Evolutionary conservation across 345 rosid species (phyloP), one percentile per base, ranked within the genome.

Genomic region (Abelmoschus esculentus): DNA sequence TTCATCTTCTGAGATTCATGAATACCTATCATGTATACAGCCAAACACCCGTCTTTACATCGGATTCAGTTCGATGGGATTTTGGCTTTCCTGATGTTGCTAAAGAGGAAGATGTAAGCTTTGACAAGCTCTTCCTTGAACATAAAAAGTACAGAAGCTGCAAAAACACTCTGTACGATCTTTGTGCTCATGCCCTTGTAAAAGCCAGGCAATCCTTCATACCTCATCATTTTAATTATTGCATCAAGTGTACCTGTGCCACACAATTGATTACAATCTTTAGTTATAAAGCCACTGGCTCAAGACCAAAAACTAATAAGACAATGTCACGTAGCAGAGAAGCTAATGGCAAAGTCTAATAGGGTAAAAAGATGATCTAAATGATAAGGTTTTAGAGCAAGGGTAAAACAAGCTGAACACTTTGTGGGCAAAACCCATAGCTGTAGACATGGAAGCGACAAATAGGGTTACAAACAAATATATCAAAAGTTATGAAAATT

Each of bases 181-280:
- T 88, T 88, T 49, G 93, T 88, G 79, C 88, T 76, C 93, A 88
- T 88, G 57, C 90, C 93, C 79, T 84, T 88, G 78, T 86, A 88
- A 77, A 88, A 88, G 57, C 84, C 73, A 29, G 52, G 70, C 70
- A 88, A 69, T 44, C 92, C 92, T 73, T 88, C 92, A 28, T 84
- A 79, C 7, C 83, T 80, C 38, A 86, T 78, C 86, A 88, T 88
- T 74, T 88, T 88, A 47, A 83, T 54, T 57, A 88, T 84, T 0
- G 93, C 93, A 79, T 88, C 90, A 61, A 86, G 0, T 62, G 88
- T 83, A 61, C 90, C 87, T 84, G 85, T 73, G n/a, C 5, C 15
- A 6, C 19, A 42, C 28, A 26, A 5, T 50, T 47, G 5, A 47
- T 47, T 13, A 2, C 50, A 12, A 46, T 46, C 15, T 46, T 47